Percentiles rank a stretch among this genome's conserved stretches.
Evolutionary conservation across 176 grass and related monocot species (phyloP).

Genomic region (Avena sativa): DNA sequence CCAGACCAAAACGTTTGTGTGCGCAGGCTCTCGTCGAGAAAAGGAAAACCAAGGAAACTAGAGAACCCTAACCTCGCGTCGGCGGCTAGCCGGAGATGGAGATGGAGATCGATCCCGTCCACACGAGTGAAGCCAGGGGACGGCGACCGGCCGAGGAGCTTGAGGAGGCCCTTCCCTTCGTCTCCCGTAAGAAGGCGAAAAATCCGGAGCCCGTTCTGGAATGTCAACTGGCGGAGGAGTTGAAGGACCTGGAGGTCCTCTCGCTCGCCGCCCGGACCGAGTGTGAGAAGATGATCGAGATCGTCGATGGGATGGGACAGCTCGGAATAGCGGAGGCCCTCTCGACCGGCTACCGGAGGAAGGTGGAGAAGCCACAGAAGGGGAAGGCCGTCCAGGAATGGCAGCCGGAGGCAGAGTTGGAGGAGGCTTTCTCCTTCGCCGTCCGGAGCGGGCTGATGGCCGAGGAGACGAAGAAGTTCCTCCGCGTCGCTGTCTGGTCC

Average conservation of each 20-base stretch:
- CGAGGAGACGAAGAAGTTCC: neutral
- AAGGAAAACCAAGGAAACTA: neutral
- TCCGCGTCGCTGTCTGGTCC: conserved; percentile 11
- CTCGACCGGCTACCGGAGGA: neutral
- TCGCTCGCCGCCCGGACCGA: neutral
- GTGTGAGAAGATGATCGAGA: neutral
- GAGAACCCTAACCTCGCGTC: neutral
- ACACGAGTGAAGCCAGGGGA: neutral
- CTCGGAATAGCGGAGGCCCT: neutral
- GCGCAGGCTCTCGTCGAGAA: neutral
- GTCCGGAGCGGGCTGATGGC: neutral
- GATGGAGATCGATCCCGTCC: neutral
- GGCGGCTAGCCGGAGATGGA: conserved; percentile 13
- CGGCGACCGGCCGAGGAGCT: neutral
- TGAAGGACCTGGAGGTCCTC: neutral
- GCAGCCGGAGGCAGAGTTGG: neutral
- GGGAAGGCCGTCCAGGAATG: neutral
- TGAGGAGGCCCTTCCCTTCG: neutral
- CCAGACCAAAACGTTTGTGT: neutral
- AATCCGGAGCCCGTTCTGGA: neutral
- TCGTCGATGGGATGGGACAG: too few relatives aligned
- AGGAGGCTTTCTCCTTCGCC: neutral
- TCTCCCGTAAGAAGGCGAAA: conserved; percentile 2
- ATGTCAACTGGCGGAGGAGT: neutral
- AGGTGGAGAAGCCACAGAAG: conserved; percentile 1